These are phyloP conservation scores for Fusarium mangiferae DNA, from an alignment of 2,329 filamentous ascomycete genomes.

Conservation along the genomic window DNA sequence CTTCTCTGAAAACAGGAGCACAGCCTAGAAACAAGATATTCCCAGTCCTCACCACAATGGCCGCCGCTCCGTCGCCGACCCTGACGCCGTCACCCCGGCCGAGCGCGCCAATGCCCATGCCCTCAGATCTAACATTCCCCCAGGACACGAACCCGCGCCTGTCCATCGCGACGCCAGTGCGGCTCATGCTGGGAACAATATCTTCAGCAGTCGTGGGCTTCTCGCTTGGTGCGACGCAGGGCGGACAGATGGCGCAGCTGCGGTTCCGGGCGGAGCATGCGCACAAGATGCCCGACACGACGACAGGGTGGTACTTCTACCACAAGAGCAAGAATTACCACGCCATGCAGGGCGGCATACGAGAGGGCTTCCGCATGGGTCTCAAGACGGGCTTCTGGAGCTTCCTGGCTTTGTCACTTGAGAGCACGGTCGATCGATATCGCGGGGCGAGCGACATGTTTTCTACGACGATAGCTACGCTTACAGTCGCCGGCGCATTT, in stretches of 20 bases:
- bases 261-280: conserved; percentile 96
- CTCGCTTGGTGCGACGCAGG: conserved; percentile 76
- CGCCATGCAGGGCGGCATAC: conserved; percentile 78
- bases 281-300: conserved; percentile 85
- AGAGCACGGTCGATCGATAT: conserved; percentile 85
- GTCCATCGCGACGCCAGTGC: conserved; percentile 71
- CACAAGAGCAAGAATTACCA: conserved; percentile 98
- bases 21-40: background rate
- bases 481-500: conserved; percentile 87
- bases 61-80: conserved; percentile 21
- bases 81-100: conserved; percentile 24
- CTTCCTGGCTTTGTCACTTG: conserved; percentile 79
- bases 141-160: conserved; percentile 57
- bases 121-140: conserved; percentile 38
- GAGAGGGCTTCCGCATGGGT: conserved; percentile 82
- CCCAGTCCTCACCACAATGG: background rate
- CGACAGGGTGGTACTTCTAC: conserved; percentile 96
- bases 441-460: conserved; percentile 77
- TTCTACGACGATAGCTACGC: conserved; percentile 83
- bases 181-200: conserved; percentile 72
- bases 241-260: conserved; percentile 77
- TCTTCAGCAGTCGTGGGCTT: conserved; percentile 76
- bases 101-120: conserved; percentile 22
- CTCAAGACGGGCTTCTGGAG: conserved; percentile 77
- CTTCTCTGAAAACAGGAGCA: conserved; percentile 1